Conservation (phyloP, 1,284 basidiomycete genomes). For the Ceratobasidium papillatum region DNA sequence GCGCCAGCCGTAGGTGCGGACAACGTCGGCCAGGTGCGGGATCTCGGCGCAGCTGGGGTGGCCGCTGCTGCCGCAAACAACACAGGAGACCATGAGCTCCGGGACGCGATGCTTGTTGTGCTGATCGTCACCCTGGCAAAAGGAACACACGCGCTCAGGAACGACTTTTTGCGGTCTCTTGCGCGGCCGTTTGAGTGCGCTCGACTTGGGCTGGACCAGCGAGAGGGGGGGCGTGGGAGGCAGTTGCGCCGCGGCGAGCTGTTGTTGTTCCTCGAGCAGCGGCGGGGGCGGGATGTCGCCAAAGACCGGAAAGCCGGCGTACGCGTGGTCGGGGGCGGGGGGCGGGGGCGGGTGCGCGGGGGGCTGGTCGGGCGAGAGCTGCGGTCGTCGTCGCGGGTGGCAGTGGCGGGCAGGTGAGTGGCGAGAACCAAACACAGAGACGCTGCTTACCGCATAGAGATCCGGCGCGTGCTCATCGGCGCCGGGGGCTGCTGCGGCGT, state of each 20-base stretch:
- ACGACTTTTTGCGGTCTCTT: constrained; percentile 49
- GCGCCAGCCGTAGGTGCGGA: constrained; percentile 82
- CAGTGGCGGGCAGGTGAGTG: constrained; percentile 8
- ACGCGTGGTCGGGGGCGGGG: not conserved
- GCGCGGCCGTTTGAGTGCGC: constrained; percentile 56
- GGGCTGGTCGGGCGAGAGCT: not conserved
- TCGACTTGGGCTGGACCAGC: constrained; percentile 13
- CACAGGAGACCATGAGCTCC: constrained; percentile 74
- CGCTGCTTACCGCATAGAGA: constrained; percentile 24
- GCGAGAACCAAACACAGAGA: constrained; percentile 2
- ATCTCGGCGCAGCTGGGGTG: constrained; percentile 82
- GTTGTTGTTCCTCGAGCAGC: constrained; percentile 29
- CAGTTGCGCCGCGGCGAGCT: not conserved
- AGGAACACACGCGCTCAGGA: constrained; percentile 67
- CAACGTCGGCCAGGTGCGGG: constrained; percentile 60
- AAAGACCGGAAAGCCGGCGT: not conserved
- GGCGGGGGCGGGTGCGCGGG: not conserved
- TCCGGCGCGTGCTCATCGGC: constrained; percentile 18
- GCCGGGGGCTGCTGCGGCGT: not conserved
- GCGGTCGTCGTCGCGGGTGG: constrained; percentile 19
- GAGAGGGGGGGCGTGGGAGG: constrained; percentile 38
- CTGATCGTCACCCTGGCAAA: constrained; percentile 68
- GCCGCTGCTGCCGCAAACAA: constrained; percentile 71
- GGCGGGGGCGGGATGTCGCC: constrained; percentile 20
- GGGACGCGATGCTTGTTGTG: constrained; percentile 64